Conservation (phyloP, 495 filamentous ascomycete genomes). For the Penicillium goetzii region DNA sequence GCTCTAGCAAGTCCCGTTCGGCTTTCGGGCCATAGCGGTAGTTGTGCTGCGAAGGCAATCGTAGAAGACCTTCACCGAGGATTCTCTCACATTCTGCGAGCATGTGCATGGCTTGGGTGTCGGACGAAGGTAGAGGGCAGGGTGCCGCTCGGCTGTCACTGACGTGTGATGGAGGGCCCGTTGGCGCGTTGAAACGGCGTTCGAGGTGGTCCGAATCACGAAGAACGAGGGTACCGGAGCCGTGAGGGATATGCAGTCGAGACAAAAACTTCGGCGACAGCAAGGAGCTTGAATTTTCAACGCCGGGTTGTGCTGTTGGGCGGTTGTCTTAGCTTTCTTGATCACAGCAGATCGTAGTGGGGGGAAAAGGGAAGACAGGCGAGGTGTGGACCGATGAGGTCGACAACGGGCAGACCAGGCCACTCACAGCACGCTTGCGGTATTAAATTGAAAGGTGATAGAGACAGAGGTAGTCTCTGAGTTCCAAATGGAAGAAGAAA, state of each 20-base stretch:
- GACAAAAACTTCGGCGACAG: neutral
- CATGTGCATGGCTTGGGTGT: slow-evolving; percentile 39
- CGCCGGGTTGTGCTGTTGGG: neutral
- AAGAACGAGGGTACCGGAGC: slow-evolving; percentile 14
- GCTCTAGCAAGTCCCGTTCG: slow-evolving; percentile 67
- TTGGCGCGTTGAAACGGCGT: slow-evolving; percentile 24
- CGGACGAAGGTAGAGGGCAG: slow-evolving; percentile 12
- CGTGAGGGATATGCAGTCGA: slow-evolving; percentile 11
- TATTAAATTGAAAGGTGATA: neutral
- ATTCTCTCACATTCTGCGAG: slow-evolving; percentile 77
- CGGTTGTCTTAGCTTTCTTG: neutral
- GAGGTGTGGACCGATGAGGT: slow-evolving; percentile 30
- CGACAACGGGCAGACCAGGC: slow-evolving; percentile 16
- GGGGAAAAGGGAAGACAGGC: slow-evolving; percentile 24
- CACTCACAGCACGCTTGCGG: slow-evolving; percentile 18
- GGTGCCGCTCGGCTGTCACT: slow-evolving; percentile 26
- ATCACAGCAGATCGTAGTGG: slow-evolving; percentile 31
- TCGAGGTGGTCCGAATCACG: slow-evolving; percentile 17
- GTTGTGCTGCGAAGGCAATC: slow-evolving; percentile 66
- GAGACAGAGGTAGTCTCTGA: neutral
- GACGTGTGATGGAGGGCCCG: slow-evolving; percentile 17
- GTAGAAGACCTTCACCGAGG: slow-evolving; percentile 74
- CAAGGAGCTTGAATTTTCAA: neutral
- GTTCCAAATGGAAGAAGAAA: neutral
- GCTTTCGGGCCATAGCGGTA: slow-evolving; percentile 75